phyloP scores from a whole-genome alignment of 768 basidiomycete species.

The Lactarius sanguifluus region DNA sequence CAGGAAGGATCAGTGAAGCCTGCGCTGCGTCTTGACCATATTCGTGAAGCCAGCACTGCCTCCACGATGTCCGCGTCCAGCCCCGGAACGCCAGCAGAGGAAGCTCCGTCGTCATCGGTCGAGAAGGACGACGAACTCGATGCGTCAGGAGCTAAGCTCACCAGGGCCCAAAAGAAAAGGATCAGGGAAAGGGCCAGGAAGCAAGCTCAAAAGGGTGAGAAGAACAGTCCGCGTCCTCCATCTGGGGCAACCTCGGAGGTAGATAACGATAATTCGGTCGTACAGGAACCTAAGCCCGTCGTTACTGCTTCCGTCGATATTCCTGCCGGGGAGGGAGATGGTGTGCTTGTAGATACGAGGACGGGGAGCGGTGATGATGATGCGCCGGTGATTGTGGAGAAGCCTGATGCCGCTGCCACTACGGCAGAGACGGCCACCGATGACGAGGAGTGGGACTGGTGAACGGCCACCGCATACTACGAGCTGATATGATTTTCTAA shows the following conservation, averaged over 20 bases:
- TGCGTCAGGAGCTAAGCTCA: background rate
- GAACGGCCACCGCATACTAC: background rate
- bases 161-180: background rate
- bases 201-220: constrained; percentile 24
- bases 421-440: background rate
- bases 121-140: constrained; percentile 3
- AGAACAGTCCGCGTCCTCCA: constrained; percentile 13
- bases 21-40: background rate
- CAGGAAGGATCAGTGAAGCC: background rate
- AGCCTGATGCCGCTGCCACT: background rate
- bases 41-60: constrained; percentile 13
- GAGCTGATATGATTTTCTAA: constrained; percentile 9
- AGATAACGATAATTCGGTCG: constrained; percentile 22
- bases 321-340: constrained; percentile 17
- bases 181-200: background rate
- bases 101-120: constrained; percentile 5
- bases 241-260: constrained; percentile 6
- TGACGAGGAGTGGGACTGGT: constrained; percentile 5
- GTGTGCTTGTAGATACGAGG: constrained; percentile 17
- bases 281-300: constrained; percentile 17
- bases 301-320: constrained; percentile 5
- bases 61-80: constrained; percentile 11
- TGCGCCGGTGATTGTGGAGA: constrained; percentile 5
- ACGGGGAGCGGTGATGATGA: constrained; percentile 14
- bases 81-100: constrained; percentile 17